Evolutionary conservation across 805 yeast genomes (phyloP), one percentile per base, ranked within the genome.

Genomic region (Starmerella geochares): DNA sequence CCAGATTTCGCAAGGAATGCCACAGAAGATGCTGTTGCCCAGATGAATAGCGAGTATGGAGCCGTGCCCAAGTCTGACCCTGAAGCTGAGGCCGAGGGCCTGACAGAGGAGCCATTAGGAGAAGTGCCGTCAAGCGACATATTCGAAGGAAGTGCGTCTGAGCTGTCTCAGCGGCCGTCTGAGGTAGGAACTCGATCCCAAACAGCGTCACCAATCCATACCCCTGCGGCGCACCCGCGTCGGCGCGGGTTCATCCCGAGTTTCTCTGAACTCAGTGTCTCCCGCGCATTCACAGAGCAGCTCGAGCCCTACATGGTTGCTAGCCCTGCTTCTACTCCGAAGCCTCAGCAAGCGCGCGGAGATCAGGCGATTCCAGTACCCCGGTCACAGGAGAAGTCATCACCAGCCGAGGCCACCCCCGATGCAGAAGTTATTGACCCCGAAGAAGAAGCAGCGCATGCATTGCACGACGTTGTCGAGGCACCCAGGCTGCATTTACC

Each of bases 241-340:
- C 46, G 51, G 10, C 54, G 56, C 33, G 58, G 55, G 13, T 56
- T 54, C 36, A 46, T 55, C 39, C 58, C 59, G 11, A 50, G 52
- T 40, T 35, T 55, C 19, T 19, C 38, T 20, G 54, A 44, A 25
- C 41, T 57, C 49, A 31, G 48, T 14, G 55, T 45, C 10, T 51
- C 58, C 32, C 48, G 47, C 23, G 49, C 44, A 13, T 57, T 57
- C 33, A 53, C 55, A 2, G 53, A 55, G 46, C 50, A 50, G 47
- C 51, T 57, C 19, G 58, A 52, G 39, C 56, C 56, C 3, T 45
- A 19, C 37, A 17, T 52, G 41, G 47, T 21, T 20, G 42, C 58
- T 4, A 52, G 46, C 16, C 56, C 58, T 6, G 29, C 37, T 9
- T 46, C 52, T 23, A 39, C 55, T 7, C 53, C 56, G 27, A 40